Evolutionary conservation across 2,329 filamentous ascomycete species (phyloP), one percentile per base, ranked within the genome.

Genomic region (Pseudogymnoascus sp.): DNA sequence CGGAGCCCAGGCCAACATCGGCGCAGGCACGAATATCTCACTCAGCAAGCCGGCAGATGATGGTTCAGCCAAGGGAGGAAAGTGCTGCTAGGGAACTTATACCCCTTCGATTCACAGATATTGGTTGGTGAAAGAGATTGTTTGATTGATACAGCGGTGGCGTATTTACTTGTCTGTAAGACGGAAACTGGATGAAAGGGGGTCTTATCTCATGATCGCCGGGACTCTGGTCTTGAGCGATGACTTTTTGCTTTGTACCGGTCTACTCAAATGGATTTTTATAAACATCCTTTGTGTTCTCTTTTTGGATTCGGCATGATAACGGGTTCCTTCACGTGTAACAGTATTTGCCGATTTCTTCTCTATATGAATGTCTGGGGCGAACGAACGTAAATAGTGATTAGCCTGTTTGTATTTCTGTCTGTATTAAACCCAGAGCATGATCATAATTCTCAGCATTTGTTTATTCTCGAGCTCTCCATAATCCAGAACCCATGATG

Each of bases 21-120:
- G 87, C 69, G 86, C 89, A 69, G 89, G 91, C 72, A 88, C 86
- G 71, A 91, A 90, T 76, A 90, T 97, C 73, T 88, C 91, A 68
- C 88, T 96, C 73, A 93, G 86, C 83, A 91, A 93, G 79, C 86
- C 91, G 61, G 86, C 89, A 69, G 90, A 95, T 71, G 84, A 91
- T 72, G 79, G 79, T 62, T 84, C 90, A 71, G 82, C 85, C 72
- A 93, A 96, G 83, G 83, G 86, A 69, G 87, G 88, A 74, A 90
- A 90, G 77, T 95, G 91, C 80, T 95, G 90, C 78, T 93, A 85
- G 81, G 76, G 70, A 61, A 38, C 36, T 38, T 60, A 47, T 62
- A 61, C 59, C 59, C 62, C 28, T 63, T 60, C 59, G 62, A 64
- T 67, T 69, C 66, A 69, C 69, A 68, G 66, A 42, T 42, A 42